phyloP scores from a whole-genome alignment of 371 early-diverging fungal genomes.

The Saksenaea oblongispora region DNA sequence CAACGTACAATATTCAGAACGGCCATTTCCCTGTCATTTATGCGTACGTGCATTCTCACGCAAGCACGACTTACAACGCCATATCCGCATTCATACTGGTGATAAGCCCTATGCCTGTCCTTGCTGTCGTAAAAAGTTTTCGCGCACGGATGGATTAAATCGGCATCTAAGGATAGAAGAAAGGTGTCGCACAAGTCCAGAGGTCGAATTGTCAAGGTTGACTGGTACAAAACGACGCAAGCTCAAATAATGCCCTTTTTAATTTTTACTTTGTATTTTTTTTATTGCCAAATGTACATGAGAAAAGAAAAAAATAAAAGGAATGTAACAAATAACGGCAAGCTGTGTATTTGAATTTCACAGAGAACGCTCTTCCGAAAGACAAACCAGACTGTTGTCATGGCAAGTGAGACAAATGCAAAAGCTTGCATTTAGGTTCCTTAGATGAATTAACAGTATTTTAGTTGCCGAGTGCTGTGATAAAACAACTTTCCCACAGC shows the following conservation, averaged over 20 bases:
- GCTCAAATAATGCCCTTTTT: constrained; percentile 2
- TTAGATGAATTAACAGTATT: too few relatives aligned
- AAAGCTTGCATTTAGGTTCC: too few relatives aligned
- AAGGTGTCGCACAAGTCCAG: constrained; percentile 41
- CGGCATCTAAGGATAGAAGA: constrained; percentile 63
- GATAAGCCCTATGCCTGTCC: constrained; percentile 63
- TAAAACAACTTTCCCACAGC: too few relatives aligned
- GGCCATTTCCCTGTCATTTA: constrained; percentile 25
- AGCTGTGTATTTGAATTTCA: too few relatives aligned
- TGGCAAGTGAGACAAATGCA: too few relatives aligned
- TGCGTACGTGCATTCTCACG: constrained; percentile 45
- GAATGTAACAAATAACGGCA: too few relatives aligned
- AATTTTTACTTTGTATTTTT: neutral
- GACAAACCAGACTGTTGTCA: too few relatives aligned
- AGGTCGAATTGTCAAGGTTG: constrained; percentile 48
- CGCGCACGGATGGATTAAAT: constrained; percentile 66
- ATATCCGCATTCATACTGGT: constrained; percentile 61
- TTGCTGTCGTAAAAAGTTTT: constrained; percentile 62
- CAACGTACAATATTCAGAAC: neutral
- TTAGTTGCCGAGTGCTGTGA: too few relatives aligned
- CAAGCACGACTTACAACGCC: constrained; percentile 52
- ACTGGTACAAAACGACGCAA: constrained; percentile 34
- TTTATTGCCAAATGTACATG: neutral
- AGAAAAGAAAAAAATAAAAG: constrained; percentile 5
- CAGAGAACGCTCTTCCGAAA: too few relatives aligned